Evolutionary conservation across 2,329 filamentous ascomycete genomes (phyloP).

Genomic region (Curvularia sp.): DNA sequence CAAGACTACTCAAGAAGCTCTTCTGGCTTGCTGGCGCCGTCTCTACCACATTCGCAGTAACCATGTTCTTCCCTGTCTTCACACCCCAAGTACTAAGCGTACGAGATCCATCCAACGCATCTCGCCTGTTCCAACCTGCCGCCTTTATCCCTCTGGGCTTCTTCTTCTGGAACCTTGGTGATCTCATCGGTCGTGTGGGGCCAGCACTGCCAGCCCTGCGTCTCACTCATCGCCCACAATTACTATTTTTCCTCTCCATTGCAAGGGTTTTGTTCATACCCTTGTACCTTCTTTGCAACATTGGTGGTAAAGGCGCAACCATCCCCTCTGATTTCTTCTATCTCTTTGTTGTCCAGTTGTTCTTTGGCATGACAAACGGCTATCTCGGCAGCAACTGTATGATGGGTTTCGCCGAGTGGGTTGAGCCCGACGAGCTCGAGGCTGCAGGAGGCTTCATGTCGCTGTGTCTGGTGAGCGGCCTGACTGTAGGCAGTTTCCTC

Average conservation of each 20-base stretch:
- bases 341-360: constrained; percentile 78
- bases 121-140: constrained; percentile 70
- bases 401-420: constrained; percentile 86
- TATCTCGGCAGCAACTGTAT: constrained; percentile 88
- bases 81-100: constrained; percentile 64
- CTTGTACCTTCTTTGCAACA: constrained; percentile 88
- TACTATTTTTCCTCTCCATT: constrained; percentile 73
- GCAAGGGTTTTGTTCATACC: constrained; percentile 76
- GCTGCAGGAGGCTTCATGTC: constrained; percentile 95
- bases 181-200: constrained; percentile 76
- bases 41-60: constrained; percentile 79
- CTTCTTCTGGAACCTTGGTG: constrained; percentile 91
- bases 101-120: constrained; percentile 53
- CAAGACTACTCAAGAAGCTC: constrained; percentile 75
- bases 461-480: constrained; percentile 81
- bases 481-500: constrained; percentile 84
- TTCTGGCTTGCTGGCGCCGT: constrained; percentile 79
- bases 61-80: constrained; percentile 96
- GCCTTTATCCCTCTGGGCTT: constrained; percentile 91
- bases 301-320: constrained; percentile 71
- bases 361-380: constrained; percentile 86
- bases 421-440: constrained; percentile 82
- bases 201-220: constrained; percentile 65
- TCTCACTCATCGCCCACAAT: constrained; percentile 67
- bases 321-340: constrained; percentile 88